These are phyloP conservation scores for Obba rivulosa DNA, from an alignment of 768 basidiomycete species.

Conservation along the genomic window DNA sequence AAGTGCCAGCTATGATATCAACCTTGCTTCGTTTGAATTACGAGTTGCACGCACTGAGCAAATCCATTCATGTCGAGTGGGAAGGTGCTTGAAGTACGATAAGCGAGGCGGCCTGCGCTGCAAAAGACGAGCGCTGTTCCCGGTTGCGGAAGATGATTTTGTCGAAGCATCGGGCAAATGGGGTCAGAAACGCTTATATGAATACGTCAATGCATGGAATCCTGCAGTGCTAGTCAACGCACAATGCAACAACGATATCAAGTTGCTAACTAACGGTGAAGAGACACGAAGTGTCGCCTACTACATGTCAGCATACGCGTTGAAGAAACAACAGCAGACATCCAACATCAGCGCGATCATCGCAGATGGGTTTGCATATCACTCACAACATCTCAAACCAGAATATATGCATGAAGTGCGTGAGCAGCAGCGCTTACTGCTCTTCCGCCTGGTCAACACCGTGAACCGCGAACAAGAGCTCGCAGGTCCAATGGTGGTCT, in stretches of 20 bases:
- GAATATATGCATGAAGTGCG: constrained; percentile 16
- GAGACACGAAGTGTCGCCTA: constrained; percentile 30
- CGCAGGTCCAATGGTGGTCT: constrained; percentile 31
- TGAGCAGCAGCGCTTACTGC: constrained; percentile 21
- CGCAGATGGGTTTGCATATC: too few species aligned
- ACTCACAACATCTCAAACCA: neutral
- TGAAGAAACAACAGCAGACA: constrained; percentile 29
- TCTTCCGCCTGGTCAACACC: constrained; percentile 27
- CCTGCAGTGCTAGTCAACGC: constrained; percentile 19
- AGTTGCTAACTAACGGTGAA: constrained; percentile 31
- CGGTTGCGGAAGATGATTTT: constrained; percentile 2
- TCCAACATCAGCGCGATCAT: too few species aligned
- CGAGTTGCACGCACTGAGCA: constrained; percentile 10
- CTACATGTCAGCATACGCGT: constrained; percentile 30
- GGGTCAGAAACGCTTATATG: constrained; percentile 8
- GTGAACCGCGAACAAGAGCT: constrained; percentile 35
- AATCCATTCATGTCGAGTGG: constrained; percentile 14
- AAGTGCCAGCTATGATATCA: constrained; percentile 12
- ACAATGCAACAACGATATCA: constrained; percentile 37
- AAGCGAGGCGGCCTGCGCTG: constrained; percentile 10
- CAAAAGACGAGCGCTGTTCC: constrained; percentile 22
- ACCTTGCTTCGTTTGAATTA: constrained; percentile 10
- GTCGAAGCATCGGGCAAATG: constrained; percentile 15
- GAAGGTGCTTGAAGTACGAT: neutral
- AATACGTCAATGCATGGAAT: constrained; percentile 19